Base-by-base conservation (phyloP, 129 eudicot genomes). In the carrot (Daucus carota) region DNA sequence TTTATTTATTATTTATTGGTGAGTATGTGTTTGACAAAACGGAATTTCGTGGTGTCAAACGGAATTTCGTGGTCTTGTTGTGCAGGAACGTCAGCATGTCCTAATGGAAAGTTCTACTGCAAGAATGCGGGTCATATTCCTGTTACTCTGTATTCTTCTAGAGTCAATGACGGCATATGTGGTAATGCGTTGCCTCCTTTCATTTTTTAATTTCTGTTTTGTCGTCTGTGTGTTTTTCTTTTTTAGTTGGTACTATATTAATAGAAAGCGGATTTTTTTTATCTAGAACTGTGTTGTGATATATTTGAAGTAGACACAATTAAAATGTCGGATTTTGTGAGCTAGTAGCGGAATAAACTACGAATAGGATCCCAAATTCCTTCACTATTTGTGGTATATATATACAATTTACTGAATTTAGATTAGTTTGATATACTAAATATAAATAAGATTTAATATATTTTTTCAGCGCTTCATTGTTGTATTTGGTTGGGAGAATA, bases 61-160 rank as follows among this genome's bases (percentile, higher is more conserved):
- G n/a, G n/a, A n/a, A n/a, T n/a, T n/a, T n/a, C 24, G 45, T 80
- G 76, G 44, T 52, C 83, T 26, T 24, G 1, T 71, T 71, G 13
- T 88, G 80, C 92, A 94, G 99, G 99, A 75, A 94, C 99, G n/a
- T 91, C 99, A 5, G 99, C 99, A 28, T 94, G 99, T 81, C 97
- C 99, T 46, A 78, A 60, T 78, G 97, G 92, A 24, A 89, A 80
- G 66, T 94, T 91, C 76, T 85, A 91, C 45, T 94, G 99, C 70
- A 68, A 71, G 50, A 94, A 94, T 78, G 83, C 85, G 6, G 99
- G 99, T 1, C 97, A 94, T 82, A 60, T 52, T 85, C 96, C 99
- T 8, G 65, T 89, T 38, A 28, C 73, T 59, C 45, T 94, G 69
- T 89, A 47, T 83, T 94, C 99, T 70, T 94, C 97, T 20, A 82